These are phyloP conservation scores for Lotus japonicus DNA, from an alignment of 306 rosid species.

Conservation along the genomic window DNA sequence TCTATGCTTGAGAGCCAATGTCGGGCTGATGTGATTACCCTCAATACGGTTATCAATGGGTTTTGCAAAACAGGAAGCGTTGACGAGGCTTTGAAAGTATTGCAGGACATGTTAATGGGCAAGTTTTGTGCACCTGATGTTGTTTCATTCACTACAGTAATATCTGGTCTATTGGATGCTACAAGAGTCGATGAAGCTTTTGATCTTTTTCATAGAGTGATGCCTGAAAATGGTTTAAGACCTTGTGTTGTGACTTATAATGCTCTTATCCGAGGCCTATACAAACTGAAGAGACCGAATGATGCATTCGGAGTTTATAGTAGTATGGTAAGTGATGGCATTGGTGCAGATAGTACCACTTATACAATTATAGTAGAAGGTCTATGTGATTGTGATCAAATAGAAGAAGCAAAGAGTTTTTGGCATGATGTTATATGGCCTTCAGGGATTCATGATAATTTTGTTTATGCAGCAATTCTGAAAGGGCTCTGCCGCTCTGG, in stretches of 20 bases:
- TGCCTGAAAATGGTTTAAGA: conserved; percentile 50
- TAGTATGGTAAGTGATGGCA: conserved; percentile 41
- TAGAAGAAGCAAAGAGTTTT: conserved; percentile 70
- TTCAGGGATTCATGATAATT: conserved; percentile 62
- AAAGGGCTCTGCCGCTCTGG: conserved; percentile 65
- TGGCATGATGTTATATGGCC: conserved; percentile 90
- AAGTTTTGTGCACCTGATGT: conserved; percentile 68
- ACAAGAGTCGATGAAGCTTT: conserved; percentile 60
- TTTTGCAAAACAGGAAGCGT: conserved; percentile 75
- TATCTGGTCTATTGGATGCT: conserved; percentile 53
- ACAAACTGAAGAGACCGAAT: conserved; percentile 43
- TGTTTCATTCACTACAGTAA: conserved; percentile 70
- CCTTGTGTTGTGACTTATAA: conserved; percentile 75
- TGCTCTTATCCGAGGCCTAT: conserved; percentile 57
- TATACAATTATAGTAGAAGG: conserved; percentile 63
- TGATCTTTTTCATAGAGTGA: conserved; percentile 33
- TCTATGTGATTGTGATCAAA: conserved; percentile 42
- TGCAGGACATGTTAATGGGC: conserved; percentile 60
- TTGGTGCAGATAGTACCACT: conserved; percentile 47
- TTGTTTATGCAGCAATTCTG: conserved; percentile 71
- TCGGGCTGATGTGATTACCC: conserved; percentile 61
- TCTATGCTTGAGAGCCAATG: conserved; percentile 66
- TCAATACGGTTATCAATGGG: conserved; percentile 70
- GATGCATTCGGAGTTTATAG: conserved; percentile 45
- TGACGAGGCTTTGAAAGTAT: conserved; percentile 62